Conservation (phyloP, 805 yeast species). For the Candida nemodendra region DNA sequence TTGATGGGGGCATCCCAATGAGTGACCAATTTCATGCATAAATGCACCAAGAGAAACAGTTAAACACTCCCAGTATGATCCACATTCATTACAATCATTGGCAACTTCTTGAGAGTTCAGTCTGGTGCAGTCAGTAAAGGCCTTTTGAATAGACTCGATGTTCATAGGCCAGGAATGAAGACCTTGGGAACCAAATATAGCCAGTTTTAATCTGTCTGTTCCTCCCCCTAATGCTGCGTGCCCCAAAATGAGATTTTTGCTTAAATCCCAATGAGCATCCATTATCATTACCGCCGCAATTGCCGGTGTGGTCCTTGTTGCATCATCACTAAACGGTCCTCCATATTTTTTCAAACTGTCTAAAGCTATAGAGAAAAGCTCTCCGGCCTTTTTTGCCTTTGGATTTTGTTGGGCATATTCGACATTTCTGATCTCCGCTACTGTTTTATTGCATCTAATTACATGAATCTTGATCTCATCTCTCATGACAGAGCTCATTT, state of each 20-base stretch:
- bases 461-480: constrained; percentile 74
- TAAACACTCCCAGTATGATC: constrained; percentile 86
- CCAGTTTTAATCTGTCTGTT: constrained; percentile 63
- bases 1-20: constrained; percentile 90
- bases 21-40: constrained; percentile 93
- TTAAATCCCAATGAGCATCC: constrained; percentile 81
- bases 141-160: constrained; percentile 64
- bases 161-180: constrained; percentile 89
- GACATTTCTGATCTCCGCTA: constrained; percentile 70
- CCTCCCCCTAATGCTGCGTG: constrained; percentile 98
- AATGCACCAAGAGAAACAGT: constrained; percentile 89
- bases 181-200: constrained; percentile 93
- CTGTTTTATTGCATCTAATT: constrained; percentile 62
- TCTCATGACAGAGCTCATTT: constrained; percentile 33
- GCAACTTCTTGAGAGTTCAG: constrained; percentile 73
- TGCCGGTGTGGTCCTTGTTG: constrained; percentile 42
- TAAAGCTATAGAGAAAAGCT: constrained; percentile 72
- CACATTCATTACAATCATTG: constrained; percentile 82
- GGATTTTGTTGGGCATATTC: constrained; percentile 85
- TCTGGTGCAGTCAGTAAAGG: constrained; percentile 70
- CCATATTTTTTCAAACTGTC: constrained; percentile 65
- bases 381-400: constrained; percentile 70
- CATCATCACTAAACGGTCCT: constrained; percentile 45
- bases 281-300: constrained; percentile 84
- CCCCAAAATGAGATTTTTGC: constrained; percentile 57